These are phyloP conservation scores for Sparassis latifolia DNA, from an alignment of 1,284 basidiomycete species.

Conservation along the genomic window DNA sequence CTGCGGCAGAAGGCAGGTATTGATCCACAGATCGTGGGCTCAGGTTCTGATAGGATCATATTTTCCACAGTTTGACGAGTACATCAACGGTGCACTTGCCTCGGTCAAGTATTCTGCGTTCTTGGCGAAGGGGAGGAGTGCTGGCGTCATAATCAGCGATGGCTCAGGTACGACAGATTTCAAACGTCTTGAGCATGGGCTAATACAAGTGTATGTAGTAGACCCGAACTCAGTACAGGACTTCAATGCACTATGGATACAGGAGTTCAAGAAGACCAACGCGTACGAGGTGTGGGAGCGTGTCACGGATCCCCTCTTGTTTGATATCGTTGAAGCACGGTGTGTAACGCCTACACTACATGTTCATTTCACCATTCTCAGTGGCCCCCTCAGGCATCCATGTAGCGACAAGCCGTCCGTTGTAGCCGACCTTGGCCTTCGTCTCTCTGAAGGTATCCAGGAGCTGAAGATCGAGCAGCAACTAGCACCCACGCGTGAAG, in stretches of 20 bases:
- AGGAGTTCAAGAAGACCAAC: conserved; percentile 77
- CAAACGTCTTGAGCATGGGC: conserved; percentile 2
- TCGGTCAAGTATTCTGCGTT: conserved; percentile 88
- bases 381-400: conserved; percentile 55
- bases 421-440: conserved; percentile 83
- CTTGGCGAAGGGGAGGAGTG: conserved; percentile 54
- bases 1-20: conserved; percentile 69
- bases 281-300: conserved; percentile 86
- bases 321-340: conserved; percentile 90
- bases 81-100: conserved; percentile 73
- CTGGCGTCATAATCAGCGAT: conserved; percentile 58
- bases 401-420: conserved; percentile 85
- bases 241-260: conserved; percentile 81
- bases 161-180: conserved; percentile 39
- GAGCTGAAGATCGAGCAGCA: conserved; percentile 88
- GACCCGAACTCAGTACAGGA: conserved; percentile 53
- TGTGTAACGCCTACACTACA: conserved; percentile 26
- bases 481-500: conserved; percentile 83
- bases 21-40: background rate
- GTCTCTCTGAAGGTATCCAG: conserved; percentile 84
- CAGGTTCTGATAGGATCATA: background rate
- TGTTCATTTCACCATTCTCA: background rate
- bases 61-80: conserved; percentile 68
- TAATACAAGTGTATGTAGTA: conserved; percentile 19
- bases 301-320: conserved; percentile 82